Evolutionary conservation across 805 yeast species (phyloP).

Genomic region (Yarrowia osloensis): DNA sequence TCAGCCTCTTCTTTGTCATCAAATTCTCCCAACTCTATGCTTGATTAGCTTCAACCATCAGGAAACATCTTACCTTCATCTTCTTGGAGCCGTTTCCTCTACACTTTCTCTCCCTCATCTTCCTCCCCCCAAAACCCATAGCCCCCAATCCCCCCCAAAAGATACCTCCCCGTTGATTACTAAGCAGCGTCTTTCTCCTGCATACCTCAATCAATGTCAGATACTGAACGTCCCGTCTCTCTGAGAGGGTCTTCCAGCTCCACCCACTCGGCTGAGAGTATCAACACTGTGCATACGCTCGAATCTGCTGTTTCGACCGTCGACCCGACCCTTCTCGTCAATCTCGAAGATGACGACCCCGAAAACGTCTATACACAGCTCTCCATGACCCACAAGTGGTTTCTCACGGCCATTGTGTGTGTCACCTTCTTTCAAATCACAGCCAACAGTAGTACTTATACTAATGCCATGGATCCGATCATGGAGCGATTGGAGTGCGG

Average conservation of each 20-base stretch:
- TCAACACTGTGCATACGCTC: constrained; percentile 10
- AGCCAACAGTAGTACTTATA: constrained; percentile 9
- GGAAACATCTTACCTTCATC: background rate
- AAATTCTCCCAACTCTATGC: background rate
- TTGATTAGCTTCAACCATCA: background rate
- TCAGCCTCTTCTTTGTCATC: background rate
- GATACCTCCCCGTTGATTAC: background rate
- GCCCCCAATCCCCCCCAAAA: background rate
- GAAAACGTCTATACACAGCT: constrained; percentile 29
- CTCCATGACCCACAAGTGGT: constrained; percentile 11
- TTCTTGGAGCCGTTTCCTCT: background rate
- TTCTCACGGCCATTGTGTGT: constrained; percentile 17
- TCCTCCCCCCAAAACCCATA: background rate
- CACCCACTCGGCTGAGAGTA: background rate
- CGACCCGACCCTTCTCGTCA: background rate
- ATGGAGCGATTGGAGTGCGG: constrained; percentile 49
- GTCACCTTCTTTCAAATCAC: constrained; percentile 24
- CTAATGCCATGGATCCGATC: constrained; percentile 35
- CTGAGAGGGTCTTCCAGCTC: background rate
- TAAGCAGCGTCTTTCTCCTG: background rate
- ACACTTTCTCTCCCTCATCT: background rate
- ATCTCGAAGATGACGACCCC: constrained; percentile 22
- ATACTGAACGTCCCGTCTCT: background rate
- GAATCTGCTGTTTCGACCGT: constrained; percentile 1
- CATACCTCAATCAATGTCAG: background rate